Base-by-base conservation (phyloP, 2,329 filamentous ascomycete genomes). In the Talaromyces sp. region DNA sequence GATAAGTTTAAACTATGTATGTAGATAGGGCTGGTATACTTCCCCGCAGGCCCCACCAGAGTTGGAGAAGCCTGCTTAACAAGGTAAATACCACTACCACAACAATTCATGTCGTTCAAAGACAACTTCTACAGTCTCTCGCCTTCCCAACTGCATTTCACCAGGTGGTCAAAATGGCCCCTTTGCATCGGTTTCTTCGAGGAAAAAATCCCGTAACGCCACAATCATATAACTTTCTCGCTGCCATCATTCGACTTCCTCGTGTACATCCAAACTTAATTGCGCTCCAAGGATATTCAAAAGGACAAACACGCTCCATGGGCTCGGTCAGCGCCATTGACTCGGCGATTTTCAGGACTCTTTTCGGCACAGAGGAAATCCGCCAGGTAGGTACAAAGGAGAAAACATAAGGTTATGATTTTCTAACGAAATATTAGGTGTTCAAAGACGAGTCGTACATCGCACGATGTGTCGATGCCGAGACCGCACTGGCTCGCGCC, bases 361-460 rank as follows among this genome's bases (percentile, higher is more conserved):
- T 83, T 0, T 83, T 83, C 59, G 80, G 81, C 10, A 82, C 80
- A 1, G 75, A 81, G 4, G 80, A 82, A 63, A 80, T 82, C 46
- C 76, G 81, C 35, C 73, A 67, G 52, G 65, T 68, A 24, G 32
- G 51, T n/a, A 53, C 46, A 5, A 58, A n/a, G n/a, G n/a, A n/a
- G n/a, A n/a, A n/a, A n/a, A n/a, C n/a, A n/a, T n/a, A n/a, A n/a
- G n/a, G n/a, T n/a, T n/a, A n/a, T n/a, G 8, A 21, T 13, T 27
- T 2, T 21, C 38, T 29, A 62, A 13, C 7, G 11, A 1, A 6
- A 24, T 6, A n/a, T 17, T 29, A 80, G 68, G 71, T 81, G 58
- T 83, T 83, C 66, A 76, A 78, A 29, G 81, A 83, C 60, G 73
- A 76, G 63, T 74, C 79, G 9, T 83, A 83, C 65, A 75, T 83